Base-by-base conservation (phyloP, 345 rosid species). In the Punica granatum region DNA sequence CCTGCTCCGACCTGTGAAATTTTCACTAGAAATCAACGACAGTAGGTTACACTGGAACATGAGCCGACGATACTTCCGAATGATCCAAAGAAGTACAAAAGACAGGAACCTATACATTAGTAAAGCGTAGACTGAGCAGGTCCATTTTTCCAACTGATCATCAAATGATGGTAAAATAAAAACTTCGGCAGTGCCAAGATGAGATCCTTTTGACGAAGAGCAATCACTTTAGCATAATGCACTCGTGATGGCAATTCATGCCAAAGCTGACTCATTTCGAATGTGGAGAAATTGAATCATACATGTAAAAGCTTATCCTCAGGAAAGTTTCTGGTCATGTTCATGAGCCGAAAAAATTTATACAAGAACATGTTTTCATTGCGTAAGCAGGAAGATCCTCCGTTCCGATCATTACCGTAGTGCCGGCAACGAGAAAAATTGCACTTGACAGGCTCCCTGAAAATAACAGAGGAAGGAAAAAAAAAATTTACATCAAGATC, bases 361-460 rank as follows among this genome's bases (percentile, higher is more conserved):
- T n/a, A n/a, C n/a, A n/a, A n/a, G n/a, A n/a, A n/a, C n/a, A n/a
- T n/a, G n/a, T n/a, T n/a, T n/a, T n/a, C n/a, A n/a, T n/a, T n/a
- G n/a, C n/a, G n/a, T n/a, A n/a, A n/a, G n/a, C n/a, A n/a, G 41
- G 11, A 37, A 4, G 41, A 37, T 37, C 6, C 6, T 37, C 11
- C 6, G 41, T 5, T 4, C 11, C 41, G 67, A 59, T 39, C 51
- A 76, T 60, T 76, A 88, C 96, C 39, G 97, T 90, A 56, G 98
- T 90, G 53, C 98, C 98, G 18, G 93, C 96, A 32, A 92, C 97
- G 66, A 92, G 90, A 66, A 88, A 72, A 62, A 88, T 74, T 2
- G 98, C 85, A 81, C 98, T 77, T 34, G 97, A 78, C 75, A 92
- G 69, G 72, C 97, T 86, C 68, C 93, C 98, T 92, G 89, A 18